Percentiles rank a stretch among this genome's conserved stretches.
These are phyloP conservation scores for Claviceps humidiphila DNA, from an alignment of 2,329 filamentous ascomycete species.

Conservation along the genomic window DNA sequence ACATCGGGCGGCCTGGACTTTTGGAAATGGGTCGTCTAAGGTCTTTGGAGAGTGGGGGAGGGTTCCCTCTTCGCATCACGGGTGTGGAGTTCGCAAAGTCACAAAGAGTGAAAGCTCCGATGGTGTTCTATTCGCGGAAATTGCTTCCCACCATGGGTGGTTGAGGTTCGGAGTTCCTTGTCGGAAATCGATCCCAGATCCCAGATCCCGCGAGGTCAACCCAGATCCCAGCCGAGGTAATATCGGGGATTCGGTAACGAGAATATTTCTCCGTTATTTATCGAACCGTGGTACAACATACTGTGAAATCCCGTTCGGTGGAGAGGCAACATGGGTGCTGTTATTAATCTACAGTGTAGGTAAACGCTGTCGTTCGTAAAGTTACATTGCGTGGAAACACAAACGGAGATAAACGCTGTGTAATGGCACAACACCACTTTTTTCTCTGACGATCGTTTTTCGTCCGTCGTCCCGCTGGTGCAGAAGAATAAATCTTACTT, in stretches of 20 bases:
- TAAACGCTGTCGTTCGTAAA: not conserved
- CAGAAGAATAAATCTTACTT: not conserved
- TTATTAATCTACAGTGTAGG: not conserved
- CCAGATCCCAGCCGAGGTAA: not conserved
- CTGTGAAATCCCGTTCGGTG: not conserved
- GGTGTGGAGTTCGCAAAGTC: not conserved
- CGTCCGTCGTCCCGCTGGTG: not conserved
- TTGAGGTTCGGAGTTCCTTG: not conserved
- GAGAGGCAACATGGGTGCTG: not conserved
- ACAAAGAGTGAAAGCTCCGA: not conserved
- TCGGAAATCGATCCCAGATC: not conserved
- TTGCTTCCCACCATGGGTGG: not conserved
- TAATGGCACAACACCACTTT: not conserved
- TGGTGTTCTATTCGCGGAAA: not conserved
- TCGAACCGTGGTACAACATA: not conserved
- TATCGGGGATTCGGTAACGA: not conserved
- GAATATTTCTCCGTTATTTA: not conserved
- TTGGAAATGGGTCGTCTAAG: not conserved
- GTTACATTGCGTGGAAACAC: not conserved
- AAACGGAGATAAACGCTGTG: not conserved
- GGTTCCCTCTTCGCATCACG: not conserved
- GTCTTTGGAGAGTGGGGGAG: not conserved
- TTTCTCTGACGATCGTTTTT: not conserved
- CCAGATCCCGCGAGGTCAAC: not conserved
- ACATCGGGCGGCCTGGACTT: no score